Evolutionary conservation across 2,329 filamentous ascomycete species (phyloP), one percentile per base, ranked within the genome.

Genomic region (Monosporascus ibericus): DNA sequence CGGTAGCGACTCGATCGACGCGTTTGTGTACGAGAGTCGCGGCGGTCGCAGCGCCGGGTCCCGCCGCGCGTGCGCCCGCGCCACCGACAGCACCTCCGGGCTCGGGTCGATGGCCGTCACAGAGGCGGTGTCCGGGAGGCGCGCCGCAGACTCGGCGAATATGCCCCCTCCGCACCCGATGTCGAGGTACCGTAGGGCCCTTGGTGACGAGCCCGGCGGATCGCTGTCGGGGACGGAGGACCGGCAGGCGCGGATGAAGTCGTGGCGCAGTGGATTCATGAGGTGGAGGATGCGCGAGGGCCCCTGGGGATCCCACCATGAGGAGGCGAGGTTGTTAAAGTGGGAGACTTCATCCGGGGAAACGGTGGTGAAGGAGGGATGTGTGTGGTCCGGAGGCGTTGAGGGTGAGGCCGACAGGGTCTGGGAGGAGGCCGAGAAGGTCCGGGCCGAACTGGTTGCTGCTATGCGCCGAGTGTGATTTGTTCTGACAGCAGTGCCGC

Each of bases 281-380:
- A 96, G 86, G 71, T 99, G 94, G 2, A 99, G 84, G 53, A 96
- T 84, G 39, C 92, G 85, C 4, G 91, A 96, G 6, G 92, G 87
- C 49, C 94, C 94, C 66, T 96, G 85, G 1, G 92, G 89, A 71
- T 97, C 92, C 94, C 94, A 99, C 94, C 94, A 99, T 63, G 87
- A 87, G 59, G 88, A 89, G 59, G 94, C 94, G 64, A 99, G 89
- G 57, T 85, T 84, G 65, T 91, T 91, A 81, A 99, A 99, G 76
- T 99, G 94, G 18, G 88, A 88, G 58, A 99, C 84, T 75, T 99
- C 92, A 60, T 86, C 82, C 50, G 88, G 81, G 64, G 95, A 95
- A 71, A 99, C 89, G 51, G 89, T 91, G 47, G 87, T 84, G 62
- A 73, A 77, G 51, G 69, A 59, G 46, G 68, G 40, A 17, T 65